A percentile compares a stretch with the other conserved stretches of the same genome.
Evolutionary conservation across 83 land plant genomes (phyloP).

Genomic region (Isoetes engelmannii): DNA sequence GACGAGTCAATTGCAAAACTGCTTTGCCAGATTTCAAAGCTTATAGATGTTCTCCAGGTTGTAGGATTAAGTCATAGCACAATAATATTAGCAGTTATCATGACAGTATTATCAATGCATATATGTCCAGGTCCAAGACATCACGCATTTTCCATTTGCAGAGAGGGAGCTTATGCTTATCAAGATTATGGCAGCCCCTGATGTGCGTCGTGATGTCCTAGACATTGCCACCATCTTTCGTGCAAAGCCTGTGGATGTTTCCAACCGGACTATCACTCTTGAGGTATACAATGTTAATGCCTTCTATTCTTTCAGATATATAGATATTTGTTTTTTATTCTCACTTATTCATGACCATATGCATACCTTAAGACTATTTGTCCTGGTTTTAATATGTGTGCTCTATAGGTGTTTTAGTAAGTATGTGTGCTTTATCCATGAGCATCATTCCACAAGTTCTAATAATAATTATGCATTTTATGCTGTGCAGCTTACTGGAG

Average conservation of each 20-base stretch:
- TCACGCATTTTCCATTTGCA: slow-evolving; percentile 88
- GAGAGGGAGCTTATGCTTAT: slow-evolving; percentile 87
- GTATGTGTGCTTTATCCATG: too few species aligned
- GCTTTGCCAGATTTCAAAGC: slow-evolving; percentile 67
- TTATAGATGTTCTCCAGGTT: slow-evolving; percentile 83
- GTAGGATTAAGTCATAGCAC: neutral
- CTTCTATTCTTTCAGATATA: neutral
- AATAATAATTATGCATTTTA: neutral
- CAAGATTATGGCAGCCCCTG: slow-evolving; percentile 65
- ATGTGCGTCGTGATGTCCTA: slow-evolving; percentile 76
- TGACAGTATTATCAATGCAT: neutral
- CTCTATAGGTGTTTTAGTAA: too few species aligned
- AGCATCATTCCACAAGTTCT: too few species aligned
- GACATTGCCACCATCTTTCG: slow-evolving; percentile 89
- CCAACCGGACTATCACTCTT: slow-evolving; percentile 78
- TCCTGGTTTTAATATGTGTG: too few species aligned
- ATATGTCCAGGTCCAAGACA: slow-evolving; percentile 63
- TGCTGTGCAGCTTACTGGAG: slow-evolving; percentile 66
- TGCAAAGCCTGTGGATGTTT: slow-evolving; percentile 89
- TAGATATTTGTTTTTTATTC: neutral
- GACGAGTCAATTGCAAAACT: slow-evolving; percentile 81
- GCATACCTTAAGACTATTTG: too few species aligned
- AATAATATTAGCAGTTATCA: neutral
- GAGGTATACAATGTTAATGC: slow-evolving; percentile 46
- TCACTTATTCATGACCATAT: too few species aligned